Base-by-base conservation (phyloP, 75 land plant species). In the Pseudotsuga menziesii region DNA sequence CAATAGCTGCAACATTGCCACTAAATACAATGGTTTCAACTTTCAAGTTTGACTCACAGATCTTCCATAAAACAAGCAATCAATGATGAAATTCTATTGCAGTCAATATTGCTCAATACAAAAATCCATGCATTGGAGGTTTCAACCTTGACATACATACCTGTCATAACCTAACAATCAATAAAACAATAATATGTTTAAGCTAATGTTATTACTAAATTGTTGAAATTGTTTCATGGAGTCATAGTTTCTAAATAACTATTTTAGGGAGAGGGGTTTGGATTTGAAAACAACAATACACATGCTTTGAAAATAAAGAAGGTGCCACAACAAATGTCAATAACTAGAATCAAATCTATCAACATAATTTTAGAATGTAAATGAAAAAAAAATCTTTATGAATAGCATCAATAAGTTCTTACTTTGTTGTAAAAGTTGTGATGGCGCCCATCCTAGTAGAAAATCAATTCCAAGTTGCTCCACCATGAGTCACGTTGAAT, bases 11-110 rank as follows among this genome's bases (percentile, higher is more conserved):
- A 96, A 77, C 75, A 96, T 91, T 13, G 88, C 86, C 77, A 90
- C 78, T 74, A 96, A 75, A 80, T 88, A 87, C 62, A 94, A 67
- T 5, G 92, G 92, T n/a, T n/a, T n/a, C n/a, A n/a, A n/a, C n/a
- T 76, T 93, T 96, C 62, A 83, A 72, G 52, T 87, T 83, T 62
- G 89, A 81, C 59, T 86, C 90, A 55, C 93, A 90, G 54, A 93
- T 78, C 98, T 95, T 84, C 72, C 72, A 39, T 67, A 8, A 67
- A 35, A 67, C 44, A 67, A 22, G 5, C 17, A 32, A 41, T 69
- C 52, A 3, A 20, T 69, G 8, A 39, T 69, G 22, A 69, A 36
- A 20, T 69, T 39, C 41, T 36, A 3, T 7, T 41, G 23, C 22
- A 39, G 52, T 69, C n/a, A 69, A 44, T 23, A 61, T 25, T 61